These are phyloP conservation scores for Casaregolazyma lundiana DNA, from an alignment of 1,139 yeast species.

Conservation along the genomic window DNA sequence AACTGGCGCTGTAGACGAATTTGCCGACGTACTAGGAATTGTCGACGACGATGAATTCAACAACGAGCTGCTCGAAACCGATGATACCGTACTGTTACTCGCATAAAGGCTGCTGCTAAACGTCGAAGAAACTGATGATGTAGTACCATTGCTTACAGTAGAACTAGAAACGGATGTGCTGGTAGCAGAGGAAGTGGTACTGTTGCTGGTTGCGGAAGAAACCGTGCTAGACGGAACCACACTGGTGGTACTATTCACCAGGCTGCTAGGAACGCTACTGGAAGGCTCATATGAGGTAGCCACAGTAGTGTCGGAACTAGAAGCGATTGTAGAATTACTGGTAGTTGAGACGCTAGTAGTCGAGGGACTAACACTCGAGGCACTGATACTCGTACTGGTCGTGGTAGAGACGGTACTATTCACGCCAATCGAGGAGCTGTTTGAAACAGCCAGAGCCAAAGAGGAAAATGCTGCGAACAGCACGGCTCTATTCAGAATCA, in stretches of 20 bases:
- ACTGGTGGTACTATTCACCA: not conserved
- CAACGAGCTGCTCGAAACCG: not conserved
- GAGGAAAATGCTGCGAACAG: not conserved
- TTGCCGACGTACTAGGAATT: not conserved
- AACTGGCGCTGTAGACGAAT: not conserved
- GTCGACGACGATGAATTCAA: not conserved
- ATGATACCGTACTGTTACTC: not conserved
- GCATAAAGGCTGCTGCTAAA: not conserved
- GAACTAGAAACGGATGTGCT: conserved; percentile 4
- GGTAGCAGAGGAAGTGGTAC: not conserved
- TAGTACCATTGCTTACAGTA: not conserved
- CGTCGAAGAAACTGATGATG: not conserved
- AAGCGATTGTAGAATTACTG: not conserved
- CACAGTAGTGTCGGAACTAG: not conserved
- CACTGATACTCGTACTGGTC: not conserved
- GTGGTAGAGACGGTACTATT: not conserved
- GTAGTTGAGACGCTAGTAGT: not conserved
- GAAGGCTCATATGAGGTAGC: not conserved
- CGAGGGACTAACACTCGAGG: not conserved
- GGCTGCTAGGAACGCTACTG: not conserved
- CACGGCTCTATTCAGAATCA: not conserved
- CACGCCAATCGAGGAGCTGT: not conserved
- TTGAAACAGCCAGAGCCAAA: not conserved
- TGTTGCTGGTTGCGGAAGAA: conserved; percentile 4
- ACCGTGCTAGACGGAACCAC: not conserved